Evolutionary conservation across 768 basidiomycete genomes (phyloP).

Genomic region (Termitomyces sp.): DNA sequence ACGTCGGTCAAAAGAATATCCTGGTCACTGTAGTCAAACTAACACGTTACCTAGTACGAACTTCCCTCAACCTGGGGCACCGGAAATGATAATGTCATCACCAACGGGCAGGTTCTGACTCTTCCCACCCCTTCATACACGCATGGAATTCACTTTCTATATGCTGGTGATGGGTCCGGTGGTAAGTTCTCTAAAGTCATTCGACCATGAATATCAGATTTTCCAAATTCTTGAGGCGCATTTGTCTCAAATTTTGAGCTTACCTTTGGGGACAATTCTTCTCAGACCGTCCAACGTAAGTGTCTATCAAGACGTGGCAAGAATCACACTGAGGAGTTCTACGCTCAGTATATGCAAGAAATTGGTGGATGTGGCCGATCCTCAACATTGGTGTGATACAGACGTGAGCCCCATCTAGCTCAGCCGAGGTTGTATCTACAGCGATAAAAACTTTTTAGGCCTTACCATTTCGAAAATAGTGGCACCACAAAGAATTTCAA

Average conservation of each 20-base stretch:
- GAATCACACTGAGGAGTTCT: background rate
- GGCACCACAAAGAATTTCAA: constrained; percentile 33
- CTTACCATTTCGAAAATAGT: constrained; percentile 36
- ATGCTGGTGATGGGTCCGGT: constrained; percentile 18
- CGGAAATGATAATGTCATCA: constrained; percentile 37
- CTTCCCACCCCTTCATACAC: constrained; percentile 25
- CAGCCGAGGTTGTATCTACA: background rate
- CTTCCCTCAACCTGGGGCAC: constrained; percentile 36
- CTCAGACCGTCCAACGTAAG: constrained; percentile 25
- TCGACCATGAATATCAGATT: too few relatives aligned
- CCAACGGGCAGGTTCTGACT: constrained; percentile 33
- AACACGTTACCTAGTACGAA: constrained; percentile 26
- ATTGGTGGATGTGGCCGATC: constrained; percentile 38
- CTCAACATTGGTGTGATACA: constrained; percentile 37
- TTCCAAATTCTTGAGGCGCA: too few relatives aligned
- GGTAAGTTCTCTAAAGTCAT: too few relatives aligned
- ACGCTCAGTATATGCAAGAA: constrained; percentile 34
- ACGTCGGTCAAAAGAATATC: background rate
- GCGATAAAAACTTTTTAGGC: constrained; percentile 21
- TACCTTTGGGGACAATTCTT: too few relatives aligned
- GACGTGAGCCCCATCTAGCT: constrained; percentile 24
- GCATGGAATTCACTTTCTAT: constrained; percentile 45
- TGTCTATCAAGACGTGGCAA: background rate
- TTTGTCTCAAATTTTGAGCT: too few relatives aligned
- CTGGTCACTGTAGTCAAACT: background rate